Evolutionary conservation across 169 alveolate genomes (phyloP).

Genomic region (Cryptosporidium viatorum): DNA sequence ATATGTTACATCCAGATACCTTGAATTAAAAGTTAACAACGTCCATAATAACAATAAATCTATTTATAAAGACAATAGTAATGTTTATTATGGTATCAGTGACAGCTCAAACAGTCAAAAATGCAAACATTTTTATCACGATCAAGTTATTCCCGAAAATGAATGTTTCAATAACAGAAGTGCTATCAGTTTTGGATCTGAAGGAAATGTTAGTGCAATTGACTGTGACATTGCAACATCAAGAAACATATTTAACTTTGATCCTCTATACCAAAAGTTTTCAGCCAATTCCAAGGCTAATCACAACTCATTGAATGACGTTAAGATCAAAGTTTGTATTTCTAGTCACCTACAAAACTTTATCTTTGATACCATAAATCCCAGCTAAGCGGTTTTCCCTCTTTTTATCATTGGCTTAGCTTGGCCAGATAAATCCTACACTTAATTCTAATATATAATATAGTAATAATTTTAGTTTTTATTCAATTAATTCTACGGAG

Average conservation of each 20-base stretch:
- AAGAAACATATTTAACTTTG: not conserved
- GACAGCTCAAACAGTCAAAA: not conserved
- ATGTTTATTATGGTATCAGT: not conserved
- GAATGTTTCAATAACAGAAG: not conserved
- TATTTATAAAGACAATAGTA: not conserved
- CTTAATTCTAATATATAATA: not conserved
- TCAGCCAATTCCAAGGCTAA: not conserved
- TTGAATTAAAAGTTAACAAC: slow-evolving; percentile 29
- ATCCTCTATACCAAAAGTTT: slow-evolving; percentile 3
- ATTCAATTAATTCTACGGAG: not conserved
- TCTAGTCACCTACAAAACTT: slow-evolving; percentile 27
- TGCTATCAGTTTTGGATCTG: not conserved
- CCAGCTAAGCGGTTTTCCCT: not conserved
- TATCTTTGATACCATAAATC: not conserved
- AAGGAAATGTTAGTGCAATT: not conserved
- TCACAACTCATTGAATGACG: slow-evolving; percentile 2
- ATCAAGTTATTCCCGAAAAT: not conserved
- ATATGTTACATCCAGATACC: slow-evolving; percentile 37
- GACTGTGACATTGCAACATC: not conserved
- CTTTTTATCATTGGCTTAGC: no score
- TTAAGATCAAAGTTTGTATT: slow-evolving; percentile 7
- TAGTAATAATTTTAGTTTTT: not conserved
- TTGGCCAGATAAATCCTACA: not conserved
- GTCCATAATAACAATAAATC: not conserved
- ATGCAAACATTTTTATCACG: not conserved